Conservation (phyloP, 108 stramenopile species). For the Ochromonas danica region DNA sequence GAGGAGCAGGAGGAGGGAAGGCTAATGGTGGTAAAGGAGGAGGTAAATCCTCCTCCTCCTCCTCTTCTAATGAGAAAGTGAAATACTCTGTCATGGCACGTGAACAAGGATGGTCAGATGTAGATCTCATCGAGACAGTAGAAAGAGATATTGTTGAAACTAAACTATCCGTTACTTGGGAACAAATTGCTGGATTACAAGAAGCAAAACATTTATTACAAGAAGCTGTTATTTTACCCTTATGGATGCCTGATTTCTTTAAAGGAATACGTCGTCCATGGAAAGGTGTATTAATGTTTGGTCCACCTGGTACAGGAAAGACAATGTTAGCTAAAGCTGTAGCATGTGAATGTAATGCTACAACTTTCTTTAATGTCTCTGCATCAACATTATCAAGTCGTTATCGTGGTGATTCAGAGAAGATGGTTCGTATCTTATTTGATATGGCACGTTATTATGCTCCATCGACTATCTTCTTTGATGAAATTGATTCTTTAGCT, state of each 20-base stretch:
- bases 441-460: constrained; percentile 54
- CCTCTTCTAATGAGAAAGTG: too few relatives aligned
- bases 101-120: constrained; percentile 54
- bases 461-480: constrained; percentile 75
- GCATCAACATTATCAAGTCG: constrained; percentile 56
- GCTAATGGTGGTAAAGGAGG: too few relatives aligned
- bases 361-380: constrained; percentile 71
- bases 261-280: constrained; percentile 74
- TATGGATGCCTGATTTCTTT: constrained; percentile 86
- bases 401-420: constrained; percentile 64
- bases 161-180: constrained; percentile 39
- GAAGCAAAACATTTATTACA: constrained; percentile 81
- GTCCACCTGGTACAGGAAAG: constrained; percentile 79
- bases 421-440: constrained; percentile 62
- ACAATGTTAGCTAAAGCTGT: constrained; percentile 99
- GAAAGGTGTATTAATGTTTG: constrained; percentile 77
- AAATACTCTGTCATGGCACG: constrained; percentile 49
- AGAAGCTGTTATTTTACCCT: constrained; percentile 84
- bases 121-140: constrained; percentile 46
- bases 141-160: constrained; percentile 56
- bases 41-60: too few relatives aligned
- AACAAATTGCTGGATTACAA: constrained; percentile 71
- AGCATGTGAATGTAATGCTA: constrained; percentile 88
- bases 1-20: too few relatives aligned
- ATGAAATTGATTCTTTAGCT: constrained; percentile 87